Conservation (phyloP, 495 filamentous ascomycete genomes). For the Penicillium dipodomyicola region DNA sequence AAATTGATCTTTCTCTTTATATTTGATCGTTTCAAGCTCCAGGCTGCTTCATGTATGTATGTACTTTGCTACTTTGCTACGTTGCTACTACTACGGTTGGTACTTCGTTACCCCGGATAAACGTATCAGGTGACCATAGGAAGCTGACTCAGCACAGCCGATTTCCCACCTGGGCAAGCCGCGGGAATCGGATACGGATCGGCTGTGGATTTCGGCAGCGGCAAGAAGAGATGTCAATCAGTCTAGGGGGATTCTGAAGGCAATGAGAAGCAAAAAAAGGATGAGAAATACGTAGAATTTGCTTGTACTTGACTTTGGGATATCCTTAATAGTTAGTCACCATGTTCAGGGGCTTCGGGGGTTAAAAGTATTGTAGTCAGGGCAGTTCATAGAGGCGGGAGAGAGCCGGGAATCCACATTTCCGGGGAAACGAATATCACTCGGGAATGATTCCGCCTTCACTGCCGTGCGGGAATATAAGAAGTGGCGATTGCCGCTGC, state of each 20-base stretch:
- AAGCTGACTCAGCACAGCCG: neutral
- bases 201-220: conserved; percentile 14
- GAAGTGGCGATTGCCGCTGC: conserved; percentile 14
- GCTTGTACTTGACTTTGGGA: neutral
- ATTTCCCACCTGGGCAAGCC: neutral
- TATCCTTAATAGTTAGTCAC: neutral
- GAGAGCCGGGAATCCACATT: conserved; percentile 15
- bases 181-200: conserved; percentile 11
- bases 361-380: neutral
- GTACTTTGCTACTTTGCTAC: no score
- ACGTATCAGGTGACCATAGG: neutral
- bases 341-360: neutral
- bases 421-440: conserved; percentile 18
- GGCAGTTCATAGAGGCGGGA: neutral
- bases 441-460: conserved; percentile 9
- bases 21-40: neutral
- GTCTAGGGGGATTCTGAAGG: neutral
- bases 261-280: conserved; percentile 1
- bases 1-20: neutral
- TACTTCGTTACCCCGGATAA: conserved; percentile 1
- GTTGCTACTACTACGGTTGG: no score
- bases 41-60: neutral
- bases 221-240: neutral
- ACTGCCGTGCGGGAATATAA: conserved; percentile 27
- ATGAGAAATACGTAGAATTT: neutral